Percentiles rank a stretch among this genome's conserved stretches.
Conservation (phyloP, 1,284 basidiomycete genomes). For the Grifola frondosa region DNA sequence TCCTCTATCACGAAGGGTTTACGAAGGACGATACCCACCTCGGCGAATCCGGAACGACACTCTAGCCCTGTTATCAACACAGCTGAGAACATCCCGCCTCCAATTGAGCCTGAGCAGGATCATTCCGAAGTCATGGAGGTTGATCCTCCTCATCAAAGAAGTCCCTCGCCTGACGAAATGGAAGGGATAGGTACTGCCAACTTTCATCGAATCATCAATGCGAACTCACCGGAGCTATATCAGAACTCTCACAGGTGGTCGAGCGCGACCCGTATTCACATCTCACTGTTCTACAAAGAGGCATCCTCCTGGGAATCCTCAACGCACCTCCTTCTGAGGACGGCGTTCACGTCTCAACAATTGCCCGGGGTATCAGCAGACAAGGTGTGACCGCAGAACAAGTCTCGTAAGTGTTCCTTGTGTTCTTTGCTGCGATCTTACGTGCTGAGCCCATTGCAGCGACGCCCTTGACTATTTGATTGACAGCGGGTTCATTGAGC, state of each 20-base stretch:
- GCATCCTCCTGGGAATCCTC: conserved; percentile 62
- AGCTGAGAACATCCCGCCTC: no score
- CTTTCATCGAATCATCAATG: not conserved
- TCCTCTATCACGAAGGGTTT: conserved; percentile 7
- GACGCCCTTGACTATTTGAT: conserved; percentile 68
- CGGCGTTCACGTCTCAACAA: conserved; percentile 55
- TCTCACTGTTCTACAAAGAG: conserved; percentile 60
- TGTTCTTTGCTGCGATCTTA: not conserved
- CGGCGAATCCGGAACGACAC: no score
- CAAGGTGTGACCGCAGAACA: conserved; percentile 37
- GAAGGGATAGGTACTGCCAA: no score
- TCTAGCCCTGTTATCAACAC: no score
- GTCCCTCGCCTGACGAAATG: no score
- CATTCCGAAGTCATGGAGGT: no score
- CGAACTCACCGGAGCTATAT: not conserved
- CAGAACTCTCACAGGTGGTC: not conserved
- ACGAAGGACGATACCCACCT: no score
- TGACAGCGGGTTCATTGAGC: conserved; percentile 67
- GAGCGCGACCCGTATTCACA: conserved; percentile 49
- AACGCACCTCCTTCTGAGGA: conserved; percentile 25
- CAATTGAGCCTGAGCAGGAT: no score
- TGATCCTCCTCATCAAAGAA: no score
- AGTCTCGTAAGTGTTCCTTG: conserved; percentile 43
- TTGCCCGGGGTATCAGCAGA: conserved; percentile 49
- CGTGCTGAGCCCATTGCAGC: conserved; percentile 35